These are phyloP conservation scores for Pseudogymnoascus sp. DNA, from an alignment of 2,329 filamentous ascomycete species.

Conservation along the genomic window DNA sequence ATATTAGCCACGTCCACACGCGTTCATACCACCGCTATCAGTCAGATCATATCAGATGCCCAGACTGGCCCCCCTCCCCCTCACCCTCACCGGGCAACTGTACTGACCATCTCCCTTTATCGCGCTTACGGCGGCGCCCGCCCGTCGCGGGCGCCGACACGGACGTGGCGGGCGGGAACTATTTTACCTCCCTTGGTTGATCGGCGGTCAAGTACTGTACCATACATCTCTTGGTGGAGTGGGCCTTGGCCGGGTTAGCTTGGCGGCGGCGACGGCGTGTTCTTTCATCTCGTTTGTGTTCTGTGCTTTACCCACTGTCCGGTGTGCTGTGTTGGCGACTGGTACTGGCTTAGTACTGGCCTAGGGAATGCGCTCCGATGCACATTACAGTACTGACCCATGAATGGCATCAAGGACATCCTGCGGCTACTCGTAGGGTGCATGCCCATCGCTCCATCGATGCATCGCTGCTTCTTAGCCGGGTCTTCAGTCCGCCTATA, in stretches of 20 bases:
- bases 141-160: neutral
- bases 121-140: neutral
- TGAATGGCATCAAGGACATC: neutral
- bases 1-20: neutral
- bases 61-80: neutral
- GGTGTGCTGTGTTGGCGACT: neutral
- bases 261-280: neutral
- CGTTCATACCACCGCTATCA: neutral
- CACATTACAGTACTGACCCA: neutral
- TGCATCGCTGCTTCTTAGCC: neutral
- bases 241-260: neutral
- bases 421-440: neutral
- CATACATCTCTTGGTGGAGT: neutral
- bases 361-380: neutral
- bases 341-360: neutral
- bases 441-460: neutral
- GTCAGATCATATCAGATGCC: neutral
- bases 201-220: neutral
- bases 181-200: neutral
- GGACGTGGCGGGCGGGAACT: conserved; percentile 2
- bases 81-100: neutral
- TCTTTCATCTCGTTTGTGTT: neutral
- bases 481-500: neutral
- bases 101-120: neutral
- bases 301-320: neutral